phyloP scores from a whole-genome alignment of 345 rosid species.

The Nephelium lappaceum region DNA sequence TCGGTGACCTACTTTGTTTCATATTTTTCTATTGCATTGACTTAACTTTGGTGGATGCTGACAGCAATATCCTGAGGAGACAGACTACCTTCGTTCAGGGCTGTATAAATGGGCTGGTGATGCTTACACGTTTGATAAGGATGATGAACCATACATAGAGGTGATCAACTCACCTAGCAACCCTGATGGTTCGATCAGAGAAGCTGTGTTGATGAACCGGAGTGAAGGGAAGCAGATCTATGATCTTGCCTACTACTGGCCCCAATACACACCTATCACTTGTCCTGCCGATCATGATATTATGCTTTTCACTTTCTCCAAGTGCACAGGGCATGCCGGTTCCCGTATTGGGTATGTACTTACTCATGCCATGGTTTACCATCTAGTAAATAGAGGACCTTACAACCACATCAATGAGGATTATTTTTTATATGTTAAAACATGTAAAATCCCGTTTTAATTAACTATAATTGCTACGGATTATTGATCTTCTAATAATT shows the following conservation, averaged over 20 bases:
- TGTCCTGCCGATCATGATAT: conserved; percentile 60
- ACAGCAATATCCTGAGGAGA: conserved; percentile 67
- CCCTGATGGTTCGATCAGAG: conserved; percentile 74
- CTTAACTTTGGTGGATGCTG: neutral
- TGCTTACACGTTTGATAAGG: conserved; percentile 56
- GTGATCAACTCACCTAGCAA: conserved; percentile 78
- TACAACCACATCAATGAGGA: no score
- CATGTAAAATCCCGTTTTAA: no score
- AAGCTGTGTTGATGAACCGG: conserved; percentile 72
- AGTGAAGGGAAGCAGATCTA: conserved; percentile 59
- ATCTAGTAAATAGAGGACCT: no score
- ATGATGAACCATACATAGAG: conserved; percentile 67
- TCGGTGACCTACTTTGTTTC: neutral
- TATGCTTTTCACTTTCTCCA: conserved; percentile 92
- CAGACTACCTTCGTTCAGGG: conserved; percentile 55
- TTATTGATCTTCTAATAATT: no score
- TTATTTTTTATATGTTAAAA: no score
- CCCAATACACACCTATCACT: conserved; percentile 79
- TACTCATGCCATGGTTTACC: neutral
- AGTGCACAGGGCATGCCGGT: conserved; percentile 93
- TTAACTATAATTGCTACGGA: no score
- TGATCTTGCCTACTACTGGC: conserved; percentile 95
- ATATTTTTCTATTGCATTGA: neutral
- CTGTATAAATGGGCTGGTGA: conserved; percentile 90
- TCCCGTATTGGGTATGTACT: conserved; percentile 78